phyloP scores from a whole-genome alignment of 2,329 filamentous ascomycete genomes.

The Colletotrichum brevisporum region DNA sequence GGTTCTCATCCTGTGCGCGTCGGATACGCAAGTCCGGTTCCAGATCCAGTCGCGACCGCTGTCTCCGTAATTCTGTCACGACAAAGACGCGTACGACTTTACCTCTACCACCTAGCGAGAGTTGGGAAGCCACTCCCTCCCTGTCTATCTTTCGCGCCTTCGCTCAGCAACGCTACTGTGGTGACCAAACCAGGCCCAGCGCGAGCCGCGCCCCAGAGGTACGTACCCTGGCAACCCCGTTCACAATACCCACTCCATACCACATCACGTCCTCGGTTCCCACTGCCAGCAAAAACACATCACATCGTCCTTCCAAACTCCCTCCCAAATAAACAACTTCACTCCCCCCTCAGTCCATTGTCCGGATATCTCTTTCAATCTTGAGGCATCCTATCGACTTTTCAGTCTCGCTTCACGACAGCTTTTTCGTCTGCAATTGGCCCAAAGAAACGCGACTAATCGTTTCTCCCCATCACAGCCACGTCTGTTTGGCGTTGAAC shows the following conservation, averaged over 20 bases:
- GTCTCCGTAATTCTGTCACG: constrained; percentile 19
- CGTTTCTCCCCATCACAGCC: background rate
- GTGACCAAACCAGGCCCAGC: constrained; percentile 36
- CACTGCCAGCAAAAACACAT: constrained; percentile 41
- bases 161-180: constrained; percentile 29
- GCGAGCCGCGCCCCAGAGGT: constrained; percentile 30
- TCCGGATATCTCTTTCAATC: background rate
- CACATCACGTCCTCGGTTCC: constrained; percentile 40
- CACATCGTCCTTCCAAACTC: constrained; percentile 25
- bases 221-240: constrained; percentile 33
- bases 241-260: constrained; percentile 39
- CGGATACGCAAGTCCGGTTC: background rate
- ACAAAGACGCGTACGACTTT: constrained; percentile 35
- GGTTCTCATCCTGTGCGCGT: background rate
- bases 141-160: constrained; percentile 32
- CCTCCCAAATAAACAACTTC: constrained; percentile 35
- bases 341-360: background rate
- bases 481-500: constrained; percentile 34
- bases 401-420: background rate
- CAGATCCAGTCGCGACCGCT: constrained; percentile 9
- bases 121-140: constrained; percentile 35
- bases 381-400: background rate
- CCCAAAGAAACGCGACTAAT: constrained; percentile 32
- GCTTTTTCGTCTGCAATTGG: constrained; percentile 24
- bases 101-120: constrained; percentile 21